A percentile compares a stretch with the other conserved stretches of the same genome.
phyloP scores from a whole-genome alignment of 805 yeast genomes.

The Ogataea populi-albae region DNA sequence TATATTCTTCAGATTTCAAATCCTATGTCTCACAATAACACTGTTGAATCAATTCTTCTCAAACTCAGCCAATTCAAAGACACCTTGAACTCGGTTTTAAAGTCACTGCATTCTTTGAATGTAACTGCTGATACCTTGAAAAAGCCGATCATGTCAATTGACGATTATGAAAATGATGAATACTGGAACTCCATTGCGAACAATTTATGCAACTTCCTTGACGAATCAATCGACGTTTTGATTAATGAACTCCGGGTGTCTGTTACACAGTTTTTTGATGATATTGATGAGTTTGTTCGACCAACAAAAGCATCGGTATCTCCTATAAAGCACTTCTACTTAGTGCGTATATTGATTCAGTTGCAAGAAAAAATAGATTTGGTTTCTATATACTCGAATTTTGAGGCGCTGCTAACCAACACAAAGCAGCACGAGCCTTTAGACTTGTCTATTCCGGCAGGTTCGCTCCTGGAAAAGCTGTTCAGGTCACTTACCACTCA shows the following conservation, averaged over 20 bases:
- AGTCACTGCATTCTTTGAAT: conserved; percentile 21
- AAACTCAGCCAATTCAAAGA: conserved; percentile 21
- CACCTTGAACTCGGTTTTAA: conserved; percentile 11
- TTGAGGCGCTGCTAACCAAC: conserved; percentile 7
- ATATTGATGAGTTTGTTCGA: conserved; percentile 9
- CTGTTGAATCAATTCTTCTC: conserved; percentile 15
- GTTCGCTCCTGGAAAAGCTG: conserved; percentile 14
- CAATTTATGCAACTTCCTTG: conserved; percentile 13
- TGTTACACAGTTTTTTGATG: conserved; percentile 16
- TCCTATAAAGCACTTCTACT: conserved; percentile 22
- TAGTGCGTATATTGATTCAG: conserved; percentile 25
- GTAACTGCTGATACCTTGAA: conserved; percentile 18
- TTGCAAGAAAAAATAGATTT: conserved; percentile 24
- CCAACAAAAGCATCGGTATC: background rate
- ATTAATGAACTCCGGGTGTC: conserved; percentile 17
- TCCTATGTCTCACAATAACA: conserved; percentile 11
- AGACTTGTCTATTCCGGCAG: conserved; percentile 12
- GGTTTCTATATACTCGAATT: conserved; percentile 11
- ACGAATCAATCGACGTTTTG: conserved; percentile 15
- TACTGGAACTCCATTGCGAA: conserved; percentile 27
- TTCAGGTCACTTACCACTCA: conserved; percentile 12
- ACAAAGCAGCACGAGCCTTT: conserved; percentile 9
- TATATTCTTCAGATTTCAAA: conserved; percentile 19
- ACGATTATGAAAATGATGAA: conserved; percentile 33
- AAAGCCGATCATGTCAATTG: conserved; percentile 35